Percentiles rank a stretch among this genome's conserved stretches.
These are phyloP conservation scores for Xylaria cubensis DNA, from an alignment of 495 filamentous ascomycete genomes.

Conservation along the genomic window DNA sequence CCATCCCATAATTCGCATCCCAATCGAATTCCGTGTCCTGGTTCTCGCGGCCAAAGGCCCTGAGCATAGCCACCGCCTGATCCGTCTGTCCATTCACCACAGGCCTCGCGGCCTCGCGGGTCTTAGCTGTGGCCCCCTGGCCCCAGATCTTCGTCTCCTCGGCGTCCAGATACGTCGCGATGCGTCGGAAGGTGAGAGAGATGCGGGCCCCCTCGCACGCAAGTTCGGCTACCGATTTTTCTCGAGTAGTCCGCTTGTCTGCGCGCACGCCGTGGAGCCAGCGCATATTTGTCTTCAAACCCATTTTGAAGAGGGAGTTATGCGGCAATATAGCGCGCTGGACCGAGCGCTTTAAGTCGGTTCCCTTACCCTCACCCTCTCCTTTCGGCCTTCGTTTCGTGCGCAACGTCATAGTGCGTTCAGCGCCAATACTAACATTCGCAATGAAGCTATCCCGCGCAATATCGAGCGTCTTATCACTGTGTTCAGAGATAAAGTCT, in stretches of 20 bases:
- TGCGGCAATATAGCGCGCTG: slow-evolving; percentile 82
- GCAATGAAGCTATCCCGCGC: slow-evolving; percentile 80
- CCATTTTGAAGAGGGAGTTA: slow-evolving; percentile 85
- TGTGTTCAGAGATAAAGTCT: slow-evolving; percentile 97
- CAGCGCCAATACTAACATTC: slow-evolving; percentile 90
- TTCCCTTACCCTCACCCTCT: background rate
- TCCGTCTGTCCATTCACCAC: slow-evolving; percentile 73
- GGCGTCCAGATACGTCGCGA: slow-evolving; percentile 80
- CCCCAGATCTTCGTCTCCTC: slow-evolving; percentile 79
- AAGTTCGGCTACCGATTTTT: slow-evolving; percentile 73
- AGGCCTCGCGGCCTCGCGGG: slow-evolving; percentile 56
- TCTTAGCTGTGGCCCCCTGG: slow-evolving; percentile 81
- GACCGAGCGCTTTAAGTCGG: slow-evolving; percentile 41
- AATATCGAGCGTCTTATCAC: slow-evolving; percentile 96
- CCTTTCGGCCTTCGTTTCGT: slow-evolving; percentile 68
- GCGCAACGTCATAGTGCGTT: slow-evolving; percentile 88
- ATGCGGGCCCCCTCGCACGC: slow-evolving; percentile 80
- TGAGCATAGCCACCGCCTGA: slow-evolving; percentile 72
- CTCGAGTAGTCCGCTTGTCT: slow-evolving; percentile 73
- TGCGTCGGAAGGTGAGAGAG: slow-evolving; percentile 89
- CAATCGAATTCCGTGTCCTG: slow-evolving; percentile 76
- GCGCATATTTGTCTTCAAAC: slow-evolving; percentile 77
- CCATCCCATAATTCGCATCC: slow-evolving; percentile 76
- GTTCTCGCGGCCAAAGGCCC: slow-evolving; percentile 87
- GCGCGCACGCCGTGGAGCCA: slow-evolving; percentile 91